Conservation (phyloP, 2,329 filamentous ascomycete species). For the Hypoxylon sp. region DNA sequence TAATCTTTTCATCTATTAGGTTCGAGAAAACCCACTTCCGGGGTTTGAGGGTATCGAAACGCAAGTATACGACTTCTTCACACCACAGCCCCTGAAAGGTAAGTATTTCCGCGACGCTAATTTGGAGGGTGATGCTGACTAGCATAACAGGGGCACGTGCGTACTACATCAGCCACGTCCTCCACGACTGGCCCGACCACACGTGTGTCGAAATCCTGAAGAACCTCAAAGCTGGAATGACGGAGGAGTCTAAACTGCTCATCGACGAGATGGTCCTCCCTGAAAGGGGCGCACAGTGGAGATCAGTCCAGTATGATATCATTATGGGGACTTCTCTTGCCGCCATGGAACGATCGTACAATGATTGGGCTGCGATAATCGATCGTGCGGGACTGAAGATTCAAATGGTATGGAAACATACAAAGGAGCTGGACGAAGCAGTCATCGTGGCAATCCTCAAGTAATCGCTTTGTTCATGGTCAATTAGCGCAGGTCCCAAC, state of each 20-base stretch:
- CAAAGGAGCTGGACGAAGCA: conserved; percentile 30
- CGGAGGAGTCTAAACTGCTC: conserved; percentile 27
- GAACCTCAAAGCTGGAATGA: conserved; percentile 30
- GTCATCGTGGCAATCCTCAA: conserved; percentile 24
- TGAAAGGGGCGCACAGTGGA: conserved; percentile 25
- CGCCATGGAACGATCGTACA: conserved; percentile 24
- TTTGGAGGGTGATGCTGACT: neutral
- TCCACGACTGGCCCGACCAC: conserved; percentile 29
- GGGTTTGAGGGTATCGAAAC: conserved; percentile 34
- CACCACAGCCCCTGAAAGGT: conserved; percentile 15
- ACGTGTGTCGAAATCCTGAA: conserved; percentile 32
- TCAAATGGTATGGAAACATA: conserved; percentile 28
- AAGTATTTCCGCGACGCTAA: conserved; percentile 1
- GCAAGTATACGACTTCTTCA: conserved; percentile 35
- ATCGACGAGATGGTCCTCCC: conserved; percentile 39
- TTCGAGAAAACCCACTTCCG: conserved; percentile 27
- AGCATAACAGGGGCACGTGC: conserved; percentile 25
- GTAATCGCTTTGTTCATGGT: conserved; percentile 5
- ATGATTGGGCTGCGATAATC: conserved; percentile 31
- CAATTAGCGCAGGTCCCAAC: too few relatives aligned
- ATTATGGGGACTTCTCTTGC: conserved; percentile 30
- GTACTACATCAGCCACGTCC: conserved; percentile 37
- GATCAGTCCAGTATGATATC: conserved; percentile 33
- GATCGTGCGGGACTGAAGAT: conserved; percentile 28
- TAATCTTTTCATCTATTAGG: too few relatives aligned